A percentile compares a stretch with the other conserved stretches of the same genome.
These are phyloP conservation scores for Medicago lupulina DNA, from an alignment of 306 rosid species.

Conservation along the genomic window DNA sequence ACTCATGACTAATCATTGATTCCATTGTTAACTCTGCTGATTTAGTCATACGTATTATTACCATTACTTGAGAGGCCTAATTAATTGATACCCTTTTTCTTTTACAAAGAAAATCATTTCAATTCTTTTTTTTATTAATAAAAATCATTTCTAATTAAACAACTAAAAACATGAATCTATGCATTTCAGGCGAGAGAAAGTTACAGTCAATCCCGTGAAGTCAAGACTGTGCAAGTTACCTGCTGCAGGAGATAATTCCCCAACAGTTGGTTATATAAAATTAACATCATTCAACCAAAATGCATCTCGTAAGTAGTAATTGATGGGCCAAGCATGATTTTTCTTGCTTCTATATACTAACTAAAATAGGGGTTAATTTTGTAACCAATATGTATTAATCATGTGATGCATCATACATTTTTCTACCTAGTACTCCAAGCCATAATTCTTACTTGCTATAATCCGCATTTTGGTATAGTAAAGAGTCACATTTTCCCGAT, in stretches of 20 bases:
- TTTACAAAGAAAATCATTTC: too few relatives aligned
- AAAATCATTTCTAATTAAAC: neutral
- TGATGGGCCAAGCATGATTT: conserved; percentile 21
- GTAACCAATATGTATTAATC: neutral
- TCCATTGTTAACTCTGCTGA: too few relatives aligned
- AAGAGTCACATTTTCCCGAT: neutral
- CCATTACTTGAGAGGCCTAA: too few relatives aligned
- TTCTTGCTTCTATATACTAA: conserved; percentile 22
- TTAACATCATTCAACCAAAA: conserved; percentile 88
- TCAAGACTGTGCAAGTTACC: conserved; percentile 83
- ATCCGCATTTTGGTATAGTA: neutral
- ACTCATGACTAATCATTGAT: neutral
- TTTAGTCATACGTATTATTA: too few relatives aligned
- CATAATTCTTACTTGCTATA: neutral
- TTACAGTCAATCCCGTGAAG: conserved; percentile 86
- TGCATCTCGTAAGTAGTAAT: conserved; percentile 70
- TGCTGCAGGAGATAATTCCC: conserved; percentile 67
- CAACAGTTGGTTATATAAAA: conserved; percentile 87
- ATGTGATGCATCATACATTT: neutral
- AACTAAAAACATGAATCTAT: conserved; percentile 31
- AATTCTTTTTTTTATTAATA: too few relatives aligned
- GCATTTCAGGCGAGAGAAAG: conserved; percentile 87
- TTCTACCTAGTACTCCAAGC: conserved; percentile 1
- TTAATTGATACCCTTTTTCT: too few relatives aligned
- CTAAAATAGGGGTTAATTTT: conserved; percentile 19